Conservation (phyloP, 2,329 filamentous ascomycete species). For the Verruconis gallopava region DNA sequence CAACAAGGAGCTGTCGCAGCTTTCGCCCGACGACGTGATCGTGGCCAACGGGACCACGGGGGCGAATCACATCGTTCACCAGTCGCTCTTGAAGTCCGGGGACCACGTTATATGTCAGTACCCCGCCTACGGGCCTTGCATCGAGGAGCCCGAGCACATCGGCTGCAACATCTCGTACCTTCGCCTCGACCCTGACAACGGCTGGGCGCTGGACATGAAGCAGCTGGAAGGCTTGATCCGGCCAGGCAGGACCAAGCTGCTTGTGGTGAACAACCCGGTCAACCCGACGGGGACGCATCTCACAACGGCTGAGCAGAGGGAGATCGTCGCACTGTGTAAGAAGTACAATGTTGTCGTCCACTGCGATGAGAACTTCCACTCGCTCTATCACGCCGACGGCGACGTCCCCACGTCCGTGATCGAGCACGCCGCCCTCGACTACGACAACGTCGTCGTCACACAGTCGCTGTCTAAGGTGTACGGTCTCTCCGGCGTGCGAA, state of each 20-base stretch:
- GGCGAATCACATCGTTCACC: neutral
- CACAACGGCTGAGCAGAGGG: neutral
- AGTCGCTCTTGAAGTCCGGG: neutral
- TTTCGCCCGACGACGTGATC: neutral
- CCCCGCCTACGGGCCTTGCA: neutral
- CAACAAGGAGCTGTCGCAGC: neutral
- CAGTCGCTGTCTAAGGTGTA: neutral
- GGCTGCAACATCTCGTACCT: neutral
- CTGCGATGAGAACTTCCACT: conserved; percentile 1
- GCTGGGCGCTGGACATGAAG: neutral
- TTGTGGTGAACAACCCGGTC: neutral
- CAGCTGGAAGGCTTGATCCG: neutral
- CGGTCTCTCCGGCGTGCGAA: neutral
- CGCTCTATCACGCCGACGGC: neutral
- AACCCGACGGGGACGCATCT: conserved; percentile 2
- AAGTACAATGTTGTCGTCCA: neutral
- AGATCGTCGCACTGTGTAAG: neutral
- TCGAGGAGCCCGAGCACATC: neutral
- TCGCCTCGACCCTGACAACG: neutral
- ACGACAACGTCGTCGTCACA: neutral
- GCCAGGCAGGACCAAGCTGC: neutral
- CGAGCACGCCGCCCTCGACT: neutral
- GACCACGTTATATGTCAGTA: conserved; percentile 2
- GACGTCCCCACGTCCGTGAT: neutral
- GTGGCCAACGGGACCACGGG: neutral